Conservation (phyloP, 495 filamentous ascomycete genomes). For the Penicillium paxilli region DNA sequence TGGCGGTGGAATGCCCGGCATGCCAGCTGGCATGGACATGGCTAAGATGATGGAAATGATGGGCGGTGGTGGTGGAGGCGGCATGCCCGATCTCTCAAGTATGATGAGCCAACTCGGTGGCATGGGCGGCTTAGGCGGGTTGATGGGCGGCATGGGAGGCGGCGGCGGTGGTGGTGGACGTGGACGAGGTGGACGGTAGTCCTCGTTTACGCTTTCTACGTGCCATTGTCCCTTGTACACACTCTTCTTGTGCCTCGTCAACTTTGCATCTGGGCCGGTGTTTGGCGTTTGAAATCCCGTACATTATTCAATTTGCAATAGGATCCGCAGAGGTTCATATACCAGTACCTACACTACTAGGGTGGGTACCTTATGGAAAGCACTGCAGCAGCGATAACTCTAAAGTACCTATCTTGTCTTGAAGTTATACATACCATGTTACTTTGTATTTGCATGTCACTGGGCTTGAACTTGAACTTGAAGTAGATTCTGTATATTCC, state of each 20-base stretch:
- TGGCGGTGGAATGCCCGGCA: constrained; percentile 45
- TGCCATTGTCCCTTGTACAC: constrained; percentile 10
- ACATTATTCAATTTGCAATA: not conserved
- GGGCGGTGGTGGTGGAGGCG: constrained; percentile 45
- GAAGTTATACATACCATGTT: not conserved
- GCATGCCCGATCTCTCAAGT: constrained; percentile 63
- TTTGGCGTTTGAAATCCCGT: constrained; percentile 27
- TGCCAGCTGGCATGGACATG: constrained; percentile 67
- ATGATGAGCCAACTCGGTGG: constrained; percentile 86
- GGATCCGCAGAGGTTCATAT: not conserved
- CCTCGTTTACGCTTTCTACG: not conserved
- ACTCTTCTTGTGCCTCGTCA: constrained; percentile 11
- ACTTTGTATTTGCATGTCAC: no score
- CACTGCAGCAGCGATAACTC: no score
- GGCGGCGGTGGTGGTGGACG: constrained; percentile 41
- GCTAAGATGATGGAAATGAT: constrained; percentile 81
- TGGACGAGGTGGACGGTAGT: constrained; percentile 37
- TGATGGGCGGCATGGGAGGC: constrained; percentile 59
- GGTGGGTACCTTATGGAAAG: no score
- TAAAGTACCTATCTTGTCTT: no score
- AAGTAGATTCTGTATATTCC: no score
- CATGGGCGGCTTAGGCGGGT: constrained; percentile 54
- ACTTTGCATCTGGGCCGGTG: constrained; percentile 32
- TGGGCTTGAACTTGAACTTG: no score
- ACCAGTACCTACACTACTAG: no score